A percentile compares a stretch with the other conserved stretches of the same genome.
phyloP scores from a whole-genome alignment of 495 filamentous ascomycete genomes.

The Talaromyces proteolyticus region DNA sequence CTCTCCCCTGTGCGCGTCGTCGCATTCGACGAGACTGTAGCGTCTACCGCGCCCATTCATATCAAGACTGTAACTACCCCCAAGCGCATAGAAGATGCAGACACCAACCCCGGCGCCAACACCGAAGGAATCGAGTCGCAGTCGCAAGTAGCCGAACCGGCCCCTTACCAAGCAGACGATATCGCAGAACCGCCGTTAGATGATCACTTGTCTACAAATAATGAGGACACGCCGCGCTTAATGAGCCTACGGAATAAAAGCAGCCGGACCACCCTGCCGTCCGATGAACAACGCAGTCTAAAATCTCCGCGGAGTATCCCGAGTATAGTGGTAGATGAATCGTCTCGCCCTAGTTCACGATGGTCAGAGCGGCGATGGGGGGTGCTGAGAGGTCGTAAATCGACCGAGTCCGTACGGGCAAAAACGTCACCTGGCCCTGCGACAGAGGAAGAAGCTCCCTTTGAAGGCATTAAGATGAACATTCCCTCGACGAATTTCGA shows the following conservation, averaged over 20 bases:
- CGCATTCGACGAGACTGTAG: slow-evolving; percentile 22
- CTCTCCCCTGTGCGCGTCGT: background rate
- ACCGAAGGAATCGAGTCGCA: background rate
- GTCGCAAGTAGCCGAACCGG: background rate
- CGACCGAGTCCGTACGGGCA: slow-evolving; percentile 28
- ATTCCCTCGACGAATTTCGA: slow-evolving; percentile 51
- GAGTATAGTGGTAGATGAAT: slow-evolving; percentile 35
- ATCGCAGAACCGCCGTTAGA: background rate
- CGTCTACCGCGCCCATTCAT: slow-evolving; percentile 9
- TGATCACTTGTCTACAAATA: background rate
- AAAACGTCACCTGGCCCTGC: slow-evolving; percentile 27
- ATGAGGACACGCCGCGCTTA: background rate
- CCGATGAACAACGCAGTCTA: slow-evolving; percentile 12
- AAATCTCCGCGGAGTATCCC: slow-evolving; percentile 34
- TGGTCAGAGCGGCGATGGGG: slow-evolving; percentile 43
- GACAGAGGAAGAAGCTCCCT: slow-evolving; percentile 31
- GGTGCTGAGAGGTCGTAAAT: slow-evolving; percentile 26
- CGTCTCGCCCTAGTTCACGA: slow-evolving; percentile 30
- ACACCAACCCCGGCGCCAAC: too few species aligned
- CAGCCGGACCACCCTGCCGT: background rate
- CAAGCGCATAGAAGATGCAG: background rate
- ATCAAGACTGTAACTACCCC: background rate
- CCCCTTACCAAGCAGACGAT: background rate
- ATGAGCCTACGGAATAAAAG: background rate
- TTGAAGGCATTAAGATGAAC: slow-evolving; percentile 48